Base-by-base conservation (phyloP, 1,284 basidiomycete species). In the Golubevia pallescens region DNA sequence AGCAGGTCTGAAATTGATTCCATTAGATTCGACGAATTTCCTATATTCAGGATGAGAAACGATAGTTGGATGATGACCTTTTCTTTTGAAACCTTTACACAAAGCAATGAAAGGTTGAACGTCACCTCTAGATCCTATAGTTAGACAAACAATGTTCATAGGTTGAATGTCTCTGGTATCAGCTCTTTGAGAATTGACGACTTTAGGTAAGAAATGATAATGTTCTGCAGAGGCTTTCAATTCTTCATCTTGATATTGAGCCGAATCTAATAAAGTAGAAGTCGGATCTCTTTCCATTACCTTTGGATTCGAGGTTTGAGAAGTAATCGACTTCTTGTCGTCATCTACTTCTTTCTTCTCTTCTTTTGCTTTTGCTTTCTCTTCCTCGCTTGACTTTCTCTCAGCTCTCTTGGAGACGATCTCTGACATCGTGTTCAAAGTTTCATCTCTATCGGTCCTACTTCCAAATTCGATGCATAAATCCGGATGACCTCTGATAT, bases 21-120 rank as follows among this genome's bases (percentile, higher is more conserved):
- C 77, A 23, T 75, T 65, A 2, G 68, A 65, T 73, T 89, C 87
- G 42, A 90, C 86, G 90, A 89, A 91, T 2, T 75, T 76, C 75
- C 89, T 88, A 79, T 90, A 91, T 77, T 91, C 90, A 67, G 87
- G 87, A 81, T 91, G 90, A 13, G 90, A 90, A 5, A 90, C 89
- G 60, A 91, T 90, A 5, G 88, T 88, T 19, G 88, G 87, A n/a
- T 81, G 82, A 73, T 91, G 90, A 0, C 89, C 89, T 67, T 90
- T 65, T 58, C 61, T 58, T 62, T 75, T 74, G 56, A 81, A 66
- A 14, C 88, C 71, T 86, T 86, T 86, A 87, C 86, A 87, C 38
- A 89, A 80, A 1, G 89, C 88, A 66, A 89, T 89, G 73, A 89
- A 89, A 20, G 89, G 89, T 74, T 89, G 88, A 32, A 89, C 88